phyloP scores from a whole-genome alignment of 495 filamentous ascomycete species.

The Lophiostoma macrostomum region DNA sequence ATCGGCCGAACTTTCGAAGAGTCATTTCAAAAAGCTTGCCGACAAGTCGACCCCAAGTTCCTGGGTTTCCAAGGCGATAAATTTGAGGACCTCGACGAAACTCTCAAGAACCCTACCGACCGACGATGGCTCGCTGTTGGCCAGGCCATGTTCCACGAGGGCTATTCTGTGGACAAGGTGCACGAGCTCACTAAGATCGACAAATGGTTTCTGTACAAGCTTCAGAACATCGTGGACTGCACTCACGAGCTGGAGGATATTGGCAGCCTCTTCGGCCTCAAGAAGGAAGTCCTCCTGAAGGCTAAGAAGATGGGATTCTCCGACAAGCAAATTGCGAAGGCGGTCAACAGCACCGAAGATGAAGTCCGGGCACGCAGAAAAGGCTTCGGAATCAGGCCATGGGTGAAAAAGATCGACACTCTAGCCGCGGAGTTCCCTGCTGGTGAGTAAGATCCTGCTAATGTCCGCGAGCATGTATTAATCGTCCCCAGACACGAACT shows the following conservation, averaged over 20 bases:
- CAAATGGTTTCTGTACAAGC: constrained; percentile 96
- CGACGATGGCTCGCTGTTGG: constrained; percentile 95
- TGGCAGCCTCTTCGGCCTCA: constrained; percentile 80
- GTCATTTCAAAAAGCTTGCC: constrained; percentile 97
- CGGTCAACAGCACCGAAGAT: constrained; percentile 83
- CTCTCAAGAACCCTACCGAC: constrained; percentile 86
- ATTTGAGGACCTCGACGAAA: constrained; percentile 89
- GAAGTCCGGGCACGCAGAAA: constrained; percentile 81
- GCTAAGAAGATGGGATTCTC: constrained; percentile 98
- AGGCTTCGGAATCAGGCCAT: constrained; percentile 80
- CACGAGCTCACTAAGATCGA: constrained; percentile 95
- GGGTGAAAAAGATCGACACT: constrained; percentile 97
- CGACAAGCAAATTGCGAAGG: constrained; percentile 86
- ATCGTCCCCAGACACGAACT: too few species aligned
- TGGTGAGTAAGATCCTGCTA: too few species aligned
- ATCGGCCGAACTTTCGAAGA: constrained; percentile 98
- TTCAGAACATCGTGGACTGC: constrained; percentile 91
- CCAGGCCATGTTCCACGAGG: constrained; percentile 95
- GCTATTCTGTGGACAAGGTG: constrained; percentile 83
- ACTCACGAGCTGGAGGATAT: constrained; percentile 81
- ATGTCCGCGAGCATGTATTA: too few species aligned
- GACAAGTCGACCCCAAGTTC: constrained; percentile 90
- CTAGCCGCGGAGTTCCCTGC: constrained; percentile 98
- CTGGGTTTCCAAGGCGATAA: constrained; percentile 92
- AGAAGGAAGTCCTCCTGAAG: constrained; percentile 80